Percentiles rank a stretch among this genome's conserved stretches.
These are phyloP conservation scores for Lipomyces mesembrius DNA, from an alignment of 805 yeast species.

Conservation along the genomic window DNA sequence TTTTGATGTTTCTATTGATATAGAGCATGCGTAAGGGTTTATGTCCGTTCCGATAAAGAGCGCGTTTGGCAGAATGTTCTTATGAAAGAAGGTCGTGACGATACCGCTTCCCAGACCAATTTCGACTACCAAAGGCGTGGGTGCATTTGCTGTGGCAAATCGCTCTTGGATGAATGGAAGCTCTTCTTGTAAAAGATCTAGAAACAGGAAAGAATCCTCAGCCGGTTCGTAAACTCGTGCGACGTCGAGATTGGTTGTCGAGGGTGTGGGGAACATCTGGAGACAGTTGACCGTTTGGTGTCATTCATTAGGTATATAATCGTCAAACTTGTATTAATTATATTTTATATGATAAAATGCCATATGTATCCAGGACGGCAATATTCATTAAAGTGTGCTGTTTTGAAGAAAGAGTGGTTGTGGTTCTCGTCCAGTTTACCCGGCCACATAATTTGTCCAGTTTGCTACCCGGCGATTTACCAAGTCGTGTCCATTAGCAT, in stretches of 20 bases:
- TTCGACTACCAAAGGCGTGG: constrained; percentile 67
- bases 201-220: constrained; percentile 84
- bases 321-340: neutral
- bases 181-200: constrained; percentile 79
- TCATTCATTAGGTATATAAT: neutral
- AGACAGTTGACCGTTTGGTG: neutral
- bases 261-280: constrained; percentile 81
- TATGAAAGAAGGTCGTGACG: constrained; percentile 74
- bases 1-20: constrained; percentile 54
- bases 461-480: too few relatives aligned
- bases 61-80: constrained; percentile 58
- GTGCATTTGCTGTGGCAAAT: constrained; percentile 7
- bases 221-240: constrained; percentile 91
- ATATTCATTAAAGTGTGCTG: too few relatives aligned
- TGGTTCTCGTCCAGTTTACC: too few relatives aligned
- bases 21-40: constrained; percentile 73
- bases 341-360: neutral
- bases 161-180: constrained; percentile 44
- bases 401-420: too few relatives aligned
- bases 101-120: constrained; percentile 94
- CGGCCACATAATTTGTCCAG: too few relatives aligned
- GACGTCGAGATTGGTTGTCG: constrained; percentile 57
- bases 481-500: too few relatives aligned
- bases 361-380: too few relatives aligned
- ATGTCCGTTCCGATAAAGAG: constrained; percentile 74